These are phyloP conservation scores for Skeletonema tropicum DNA, from an alignment of 108 stramenopile genomes.

Conservation along the genomic window DNA sequence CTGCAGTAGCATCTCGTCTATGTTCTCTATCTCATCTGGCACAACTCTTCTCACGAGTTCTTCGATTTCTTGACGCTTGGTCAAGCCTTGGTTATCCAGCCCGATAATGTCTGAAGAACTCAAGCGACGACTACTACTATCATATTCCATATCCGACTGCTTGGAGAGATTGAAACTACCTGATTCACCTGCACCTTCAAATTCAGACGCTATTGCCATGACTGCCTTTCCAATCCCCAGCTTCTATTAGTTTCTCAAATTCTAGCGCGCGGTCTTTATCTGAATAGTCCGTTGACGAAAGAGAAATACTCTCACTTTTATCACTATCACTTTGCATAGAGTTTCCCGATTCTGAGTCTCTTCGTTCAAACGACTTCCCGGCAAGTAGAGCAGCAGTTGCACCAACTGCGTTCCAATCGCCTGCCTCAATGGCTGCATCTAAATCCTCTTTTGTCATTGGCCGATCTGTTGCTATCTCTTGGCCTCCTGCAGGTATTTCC, in stretches of 20 bases:
- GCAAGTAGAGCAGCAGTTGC: conserved; percentile 86
- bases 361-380: conserved; percentile 34
- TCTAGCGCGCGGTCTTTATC: conserved; percentile 28
- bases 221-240: conserved; percentile 56
- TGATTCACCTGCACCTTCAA: conserved; percentile 37
- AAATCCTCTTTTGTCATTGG: conserved; percentile 58
- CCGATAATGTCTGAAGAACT: conserved; percentile 17
- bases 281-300: background rate
- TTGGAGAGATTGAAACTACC: conserved; percentile 19
- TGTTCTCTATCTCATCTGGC: conserved; percentile 52
- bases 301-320: background rate
- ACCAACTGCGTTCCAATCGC: conserved; percentile 89
- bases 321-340: background rate
- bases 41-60: conserved; percentile 56
- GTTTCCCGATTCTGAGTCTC: background rate
- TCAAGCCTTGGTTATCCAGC: background rate
- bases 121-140: background rate
- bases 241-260: conserved; percentile 45
- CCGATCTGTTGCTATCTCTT: background rate
- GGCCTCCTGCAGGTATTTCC: background rate
- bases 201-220: conserved; percentile 39
- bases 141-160: background rate
- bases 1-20: conserved; percentile 19
- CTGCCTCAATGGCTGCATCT: conserved; percentile 78
- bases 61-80: conserved; percentile 34